Conservation (phyloP, 148 eudicot species). For the Diospyros kaki region DNA sequence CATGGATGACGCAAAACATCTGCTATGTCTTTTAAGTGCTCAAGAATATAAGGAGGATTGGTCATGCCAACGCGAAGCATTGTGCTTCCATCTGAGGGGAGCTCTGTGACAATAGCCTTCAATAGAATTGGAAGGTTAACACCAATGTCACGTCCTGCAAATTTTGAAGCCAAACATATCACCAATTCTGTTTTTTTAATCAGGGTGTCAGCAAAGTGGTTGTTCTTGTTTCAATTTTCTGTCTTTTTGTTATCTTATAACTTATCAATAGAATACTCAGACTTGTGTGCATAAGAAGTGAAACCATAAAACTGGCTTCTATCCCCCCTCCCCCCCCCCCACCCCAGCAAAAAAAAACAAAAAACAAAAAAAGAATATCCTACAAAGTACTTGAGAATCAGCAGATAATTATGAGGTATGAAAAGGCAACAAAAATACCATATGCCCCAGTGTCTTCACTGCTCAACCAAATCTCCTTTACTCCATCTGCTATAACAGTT, state of each 20-base stretch:
- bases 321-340: neutral
- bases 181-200: neutral
- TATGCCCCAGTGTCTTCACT: slow-evolving; percentile 99
- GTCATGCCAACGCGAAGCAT: slow-evolving; percentile 99
- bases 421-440: slow-evolving; percentile 43
- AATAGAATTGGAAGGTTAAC: slow-evolving; percentile 87
- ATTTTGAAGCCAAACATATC: slow-evolving; percentile 10
- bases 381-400: neutral
- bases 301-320: neutral
- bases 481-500: slow-evolving; percentile 75
- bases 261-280: neutral
- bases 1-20: slow-evolving; percentile 77
- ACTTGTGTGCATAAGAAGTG: neutral
- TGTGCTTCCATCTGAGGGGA: slow-evolving; percentile 78
- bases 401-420: neutral
- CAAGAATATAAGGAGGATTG: slow-evolving; percentile 96
- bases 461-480: slow-evolving; percentile 96
- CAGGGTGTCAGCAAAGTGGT: neutral
- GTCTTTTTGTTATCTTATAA: neutral
- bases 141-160: slow-evolving; percentile 96
- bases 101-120: slow-evolving; percentile 73
- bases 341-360: no score
- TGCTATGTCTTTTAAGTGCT: slow-evolving; percentile 94
- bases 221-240: neutral
- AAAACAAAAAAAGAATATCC: no score